Conservation (phyloP, 2,329 filamentous ascomycete genomes). For the Chaetoscypha palmicola region DNA sequence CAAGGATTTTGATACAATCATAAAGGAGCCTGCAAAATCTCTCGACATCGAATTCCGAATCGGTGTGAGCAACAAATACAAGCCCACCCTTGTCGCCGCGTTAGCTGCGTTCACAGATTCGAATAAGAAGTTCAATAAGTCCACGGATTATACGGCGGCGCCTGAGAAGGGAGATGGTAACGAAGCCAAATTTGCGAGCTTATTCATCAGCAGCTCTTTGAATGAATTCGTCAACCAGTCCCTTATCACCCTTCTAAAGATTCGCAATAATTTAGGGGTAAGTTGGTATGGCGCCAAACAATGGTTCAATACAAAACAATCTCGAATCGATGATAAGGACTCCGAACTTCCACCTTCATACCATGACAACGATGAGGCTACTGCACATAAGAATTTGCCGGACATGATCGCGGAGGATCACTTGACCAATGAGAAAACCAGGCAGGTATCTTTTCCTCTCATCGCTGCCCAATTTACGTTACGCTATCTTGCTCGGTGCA, state of each 20-base stretch:
- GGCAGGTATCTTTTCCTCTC: conserved; percentile 44
- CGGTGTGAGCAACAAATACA: conserved; percentile 65
- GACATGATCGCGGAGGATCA: conserved; percentile 29
- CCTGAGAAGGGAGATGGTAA: conserved; percentile 25
- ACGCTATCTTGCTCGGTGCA: conserved; percentile 71
- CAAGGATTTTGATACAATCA: conserved; percentile 47
- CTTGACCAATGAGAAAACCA: conserved; percentile 23
- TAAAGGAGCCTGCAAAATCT: conserved; percentile 34
- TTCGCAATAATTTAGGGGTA: conserved; percentile 45
- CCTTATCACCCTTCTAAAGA: conserved; percentile 55
- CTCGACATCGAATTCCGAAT: conserved; percentile 54
- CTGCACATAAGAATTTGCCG: conserved; percentile 12
- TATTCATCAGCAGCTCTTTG: conserved; percentile 68
- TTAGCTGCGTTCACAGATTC: conserved; percentile 31
- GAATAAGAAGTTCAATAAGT: conserved; percentile 14
- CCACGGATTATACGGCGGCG: conserved; percentile 8
- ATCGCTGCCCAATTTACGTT: conserved; percentile 68
- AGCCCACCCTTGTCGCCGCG: conserved; percentile 49
- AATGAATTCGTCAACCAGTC: conserved; percentile 60
- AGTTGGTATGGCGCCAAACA: conserved; percentile 60
- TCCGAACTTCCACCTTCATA: conserved; percentile 13
- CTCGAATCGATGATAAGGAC: conserved; percentile 15
- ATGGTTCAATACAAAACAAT: conserved; percentile 25
- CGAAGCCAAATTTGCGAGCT: conserved; percentile 39
- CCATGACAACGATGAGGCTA: conserved; percentile 6